Evolutionary conservation across 192 early-diverging fungal genomes (phyloP).

Genomic region (Backusella westeae): DNA sequence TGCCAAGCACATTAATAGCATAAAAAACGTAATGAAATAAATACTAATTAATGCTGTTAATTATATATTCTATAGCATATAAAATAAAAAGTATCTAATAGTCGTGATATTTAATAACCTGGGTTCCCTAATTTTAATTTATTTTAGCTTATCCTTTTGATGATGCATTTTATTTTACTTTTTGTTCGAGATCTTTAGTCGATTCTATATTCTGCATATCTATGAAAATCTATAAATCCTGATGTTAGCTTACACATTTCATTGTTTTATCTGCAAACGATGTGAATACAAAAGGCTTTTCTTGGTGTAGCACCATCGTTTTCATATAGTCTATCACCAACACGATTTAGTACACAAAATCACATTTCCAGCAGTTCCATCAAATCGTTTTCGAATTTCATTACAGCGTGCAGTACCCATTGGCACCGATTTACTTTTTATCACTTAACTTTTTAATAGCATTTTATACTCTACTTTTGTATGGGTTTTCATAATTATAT

Average conservation of each 20-base stretch:
- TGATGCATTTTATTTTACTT: background rate
- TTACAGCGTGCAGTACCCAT: background rate
- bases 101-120: background rate
- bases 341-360: background rate
- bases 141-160: background rate
- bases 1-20: background rate
- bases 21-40: too few relatives aligned
- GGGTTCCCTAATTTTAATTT: background rate
- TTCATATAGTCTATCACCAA: background rate
- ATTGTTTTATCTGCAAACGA: background rate
- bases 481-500: background rate
- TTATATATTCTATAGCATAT: background rate
- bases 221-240: background rate
- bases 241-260: background rate
- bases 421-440: background rate
- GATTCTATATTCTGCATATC: background rate
- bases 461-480: background rate
- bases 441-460: background rate
- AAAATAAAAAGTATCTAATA: background rate
- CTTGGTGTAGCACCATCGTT: background rate
- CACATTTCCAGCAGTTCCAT: background rate
- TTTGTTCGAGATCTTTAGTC: background rate
- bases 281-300: background rate
- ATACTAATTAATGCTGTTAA: background rate
- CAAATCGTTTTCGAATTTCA: background rate